Evolutionary conservation across 192 early-diverging fungal genomes (phyloP), one percentile per base, ranked within the genome.

Genomic region (Gaertneriomyces sp.): DNA sequence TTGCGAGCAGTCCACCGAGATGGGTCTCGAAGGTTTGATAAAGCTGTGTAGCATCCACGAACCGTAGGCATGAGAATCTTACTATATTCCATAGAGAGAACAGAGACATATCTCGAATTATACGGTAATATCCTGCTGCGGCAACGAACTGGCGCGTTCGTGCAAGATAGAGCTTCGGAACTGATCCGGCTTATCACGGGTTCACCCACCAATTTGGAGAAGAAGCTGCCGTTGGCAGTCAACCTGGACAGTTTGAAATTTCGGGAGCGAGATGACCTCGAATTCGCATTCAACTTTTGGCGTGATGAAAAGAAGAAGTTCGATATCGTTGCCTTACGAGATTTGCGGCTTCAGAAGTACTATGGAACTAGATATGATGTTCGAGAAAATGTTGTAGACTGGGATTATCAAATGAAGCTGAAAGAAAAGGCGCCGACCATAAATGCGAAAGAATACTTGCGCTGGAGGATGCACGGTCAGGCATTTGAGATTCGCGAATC

Each of bases 341-440:
- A 83, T 38, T 44, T 42, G 9, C 66, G 85, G 47, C 55, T 84
- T 16, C 61, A 76, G 6, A n/a, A 42, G 10, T 61, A 69, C 11
- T 71, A 74, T 51, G 71, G 72, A 14, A 40, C 45, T 4, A 63
- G 81, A 11, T 86, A 79, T 60, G 85, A 86, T 45, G 44, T 64
- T 6, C 72, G 79, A 33, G 83, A 81, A 16, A 76, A 78, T 58
- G 63, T 72, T 7, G 52, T 83, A 45, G 85, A 86, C 52, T 86
- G 85, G 85, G 85, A 86, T 62, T 86, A 73, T 63, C 70, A 84
- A 66, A 83, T 86, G 81, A 83, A 84, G 68, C 66, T 86, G 33
- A 45, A 45, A 42, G 76, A 76, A 45, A 55, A 42, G 14, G 53
- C 47, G 33, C 55, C 61, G 7, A 70, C 63, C 5, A 33, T 58